Percentiles rank a stretch among this genome's conserved stretches.
Conservation (phyloP, 2,329 filamentous ascomycete species). For the Colletotrichum tofieldiae region DNA sequence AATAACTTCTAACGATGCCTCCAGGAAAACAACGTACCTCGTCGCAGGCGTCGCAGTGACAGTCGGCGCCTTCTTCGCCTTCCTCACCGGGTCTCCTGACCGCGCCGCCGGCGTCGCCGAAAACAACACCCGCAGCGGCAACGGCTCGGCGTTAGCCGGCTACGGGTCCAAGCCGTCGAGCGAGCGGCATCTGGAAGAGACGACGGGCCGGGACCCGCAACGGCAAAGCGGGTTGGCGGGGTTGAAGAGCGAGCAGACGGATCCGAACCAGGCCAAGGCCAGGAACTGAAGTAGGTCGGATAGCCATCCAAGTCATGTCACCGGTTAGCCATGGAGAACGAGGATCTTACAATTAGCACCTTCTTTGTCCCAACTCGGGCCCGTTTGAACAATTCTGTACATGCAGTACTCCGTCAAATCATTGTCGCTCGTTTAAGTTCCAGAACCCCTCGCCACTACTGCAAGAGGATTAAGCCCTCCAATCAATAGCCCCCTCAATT, state of each 20-base stretch:
- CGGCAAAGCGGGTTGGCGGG: slow-evolving; percentile 15
- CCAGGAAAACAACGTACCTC: neutral
- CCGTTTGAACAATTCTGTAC: neutral
- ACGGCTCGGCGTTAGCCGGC: neutral
- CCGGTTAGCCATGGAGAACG: too few relatives aligned
- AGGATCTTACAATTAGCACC: neutral
- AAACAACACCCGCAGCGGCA: neutral
- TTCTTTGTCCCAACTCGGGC: neutral
- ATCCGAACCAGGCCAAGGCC: slow-evolving; percentile 8
- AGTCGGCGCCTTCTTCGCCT: slow-evolving; percentile 18
- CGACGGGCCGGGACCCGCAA: neutral
- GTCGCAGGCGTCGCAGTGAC: slow-evolving; percentile 6
- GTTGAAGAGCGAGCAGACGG: slow-evolving; percentile 30
- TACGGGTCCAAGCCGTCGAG: slow-evolving; percentile 16
- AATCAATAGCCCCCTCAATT: too few relatives aligned
- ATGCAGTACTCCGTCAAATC: neutral
- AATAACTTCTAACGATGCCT: neutral
- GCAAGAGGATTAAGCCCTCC: too few relatives aligned
- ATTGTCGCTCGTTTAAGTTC: too few relatives aligned
- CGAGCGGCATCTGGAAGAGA: slow-evolving; percentile 3
- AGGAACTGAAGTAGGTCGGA: neutral
- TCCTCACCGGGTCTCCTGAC: slow-evolving; percentile 23
- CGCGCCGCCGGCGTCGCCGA: slow-evolving; percentile 27
- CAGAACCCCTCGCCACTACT: too few relatives aligned
- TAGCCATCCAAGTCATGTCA: neutral